phyloP scores from a whole-genome alignment of 345 rosid species.

The Salix exigua region DNA sequence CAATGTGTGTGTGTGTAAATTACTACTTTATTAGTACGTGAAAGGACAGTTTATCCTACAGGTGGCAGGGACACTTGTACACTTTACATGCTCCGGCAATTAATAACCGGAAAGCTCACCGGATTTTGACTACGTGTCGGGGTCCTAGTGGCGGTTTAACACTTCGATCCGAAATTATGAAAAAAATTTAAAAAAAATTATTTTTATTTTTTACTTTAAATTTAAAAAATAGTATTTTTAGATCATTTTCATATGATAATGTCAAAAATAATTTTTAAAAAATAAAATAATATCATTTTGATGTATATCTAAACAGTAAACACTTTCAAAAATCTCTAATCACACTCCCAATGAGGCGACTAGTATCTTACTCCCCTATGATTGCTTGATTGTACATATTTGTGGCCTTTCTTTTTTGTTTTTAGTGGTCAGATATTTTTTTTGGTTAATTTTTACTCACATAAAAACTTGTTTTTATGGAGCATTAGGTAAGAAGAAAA shows the following conservation, averaged over 20 bases:
- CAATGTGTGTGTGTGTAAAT: slow-evolving; percentile 26
- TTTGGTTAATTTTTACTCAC: background rate
- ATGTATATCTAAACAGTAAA: too few relatives aligned
- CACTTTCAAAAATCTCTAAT: too few relatives aligned
- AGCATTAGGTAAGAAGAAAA: background rate
- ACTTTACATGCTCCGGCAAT: slow-evolving; percentile 3
- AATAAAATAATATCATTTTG: too few relatives aligned
- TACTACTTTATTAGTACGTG: slow-evolving; percentile 23
- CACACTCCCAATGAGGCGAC: too few relatives aligned
- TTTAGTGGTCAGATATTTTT: background rate
- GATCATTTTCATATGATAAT: too few relatives aligned
- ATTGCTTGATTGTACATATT: background rate
- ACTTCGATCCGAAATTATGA: too few relatives aligned
- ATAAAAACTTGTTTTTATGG: background rate
- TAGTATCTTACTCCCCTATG: background rate
- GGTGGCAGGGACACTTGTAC: slow-evolving; percentile 37
- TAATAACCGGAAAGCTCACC: slow-evolving; percentile 18
- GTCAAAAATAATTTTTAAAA: too few relatives aligned
- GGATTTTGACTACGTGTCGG: slow-evolving; percentile 31
- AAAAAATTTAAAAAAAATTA: too few relatives aligned
- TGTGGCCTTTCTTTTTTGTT: background rate
- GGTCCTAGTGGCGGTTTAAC: too few relatives aligned
- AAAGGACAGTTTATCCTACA: slow-evolving; percentile 26
- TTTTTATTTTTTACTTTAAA: too few relatives aligned
- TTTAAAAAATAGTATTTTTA: too few relatives aligned